Evolutionary conservation across 2,329 filamentous ascomycete genomes (phyloP), one percentile per base, ranked within the genome.

Genomic region (Calonectria multiphialidica): DNA sequence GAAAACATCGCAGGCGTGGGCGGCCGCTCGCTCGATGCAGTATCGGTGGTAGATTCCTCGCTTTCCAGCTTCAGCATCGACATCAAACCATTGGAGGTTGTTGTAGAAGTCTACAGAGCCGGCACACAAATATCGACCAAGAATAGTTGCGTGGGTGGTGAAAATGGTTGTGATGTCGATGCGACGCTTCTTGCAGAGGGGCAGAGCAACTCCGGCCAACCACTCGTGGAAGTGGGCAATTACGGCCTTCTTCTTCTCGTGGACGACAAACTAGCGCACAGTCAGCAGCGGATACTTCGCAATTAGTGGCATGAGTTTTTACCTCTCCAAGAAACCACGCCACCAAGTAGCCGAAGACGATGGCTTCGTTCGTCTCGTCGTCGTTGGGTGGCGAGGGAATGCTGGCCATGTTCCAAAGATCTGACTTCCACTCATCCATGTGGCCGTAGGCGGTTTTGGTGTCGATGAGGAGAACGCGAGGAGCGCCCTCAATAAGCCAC

Each of bases 61-160:
- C 89, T 98, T 98, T 73, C 97, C 97, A 21, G 97, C 97, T 85
- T 99, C 97, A 7, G 95, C 92, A 83, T 99, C 97, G 35, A 98
- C 95, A 82, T 99, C 96, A 81, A 99, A 98, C 86, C 92, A 94
- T 84, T 98, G 96, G 66, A 99, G 90, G 84, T 98, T 98, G 88
- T 98, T 99, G 90, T 99, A 99, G 83, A 99, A 98, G 83, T 99
- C 97, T 74, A 98, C 97, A 0, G 96, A 98, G 66, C 97, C 97
- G 64, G 97, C 97, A 83, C 97, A 98, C 61, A 98, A 94, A 82
- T 99, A 98, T 80, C 97, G 93, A 74, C 97, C 97, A 61, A 99
- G 91, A 13, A 99, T 90, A 7, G 97, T 98, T 28, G 97, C 97
- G 85, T 98, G 97, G 2, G 97, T 99, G 49, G 97, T 99, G 87